These are phyloP conservation scores for Exophiala sp. DNA, from an alignment of 2,329 filamentous ascomycete species.

Conservation along the genomic window DNA sequence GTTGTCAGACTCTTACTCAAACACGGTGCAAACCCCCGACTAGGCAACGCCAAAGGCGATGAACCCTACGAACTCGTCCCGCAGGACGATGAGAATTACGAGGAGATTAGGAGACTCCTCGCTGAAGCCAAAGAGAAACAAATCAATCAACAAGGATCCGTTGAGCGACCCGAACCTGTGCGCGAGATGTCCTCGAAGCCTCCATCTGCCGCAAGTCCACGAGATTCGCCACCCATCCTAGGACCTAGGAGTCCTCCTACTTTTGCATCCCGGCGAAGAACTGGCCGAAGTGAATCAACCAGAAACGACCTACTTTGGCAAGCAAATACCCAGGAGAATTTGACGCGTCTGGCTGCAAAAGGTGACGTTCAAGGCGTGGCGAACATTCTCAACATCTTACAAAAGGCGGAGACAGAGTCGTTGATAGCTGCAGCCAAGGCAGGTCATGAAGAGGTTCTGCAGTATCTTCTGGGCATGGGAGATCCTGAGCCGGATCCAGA, in stretches of 20 bases:
- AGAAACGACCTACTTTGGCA: constrained; percentile 48
- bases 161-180: constrained; percentile 36
- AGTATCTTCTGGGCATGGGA: constrained; percentile 66
- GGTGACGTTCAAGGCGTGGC: constrained; percentile 46
- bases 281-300: constrained; percentile 45
- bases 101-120: constrained; percentile 67
- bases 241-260: constrained; percentile 38
- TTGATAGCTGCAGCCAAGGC: constrained; percentile 88
- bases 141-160: constrained; percentile 40
- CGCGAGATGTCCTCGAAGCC: constrained; percentile 39
- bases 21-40: constrained; percentile 84
- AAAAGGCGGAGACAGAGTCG: constrained; percentile 69
- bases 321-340: constrained; percentile 45
- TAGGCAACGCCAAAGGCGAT: constrained; percentile 85
- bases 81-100: constrained; percentile 67
- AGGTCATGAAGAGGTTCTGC: constrained; percentile 81
- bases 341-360: constrained; percentile 45
- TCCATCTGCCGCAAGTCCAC: constrained; percentile 42
- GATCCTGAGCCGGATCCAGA: constrained; percentile 63
- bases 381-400: constrained; percentile 45
- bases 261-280: constrained; percentile 38
- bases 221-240: constrained; percentile 39
- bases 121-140: constrained; percentile 56
- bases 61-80: constrained; percentile 81
- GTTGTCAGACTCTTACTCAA: constrained; percentile 79